Evolutionary conservation across 140 eudicot species (phyloP).

Genomic region (Oenanthe javanica): DNA sequence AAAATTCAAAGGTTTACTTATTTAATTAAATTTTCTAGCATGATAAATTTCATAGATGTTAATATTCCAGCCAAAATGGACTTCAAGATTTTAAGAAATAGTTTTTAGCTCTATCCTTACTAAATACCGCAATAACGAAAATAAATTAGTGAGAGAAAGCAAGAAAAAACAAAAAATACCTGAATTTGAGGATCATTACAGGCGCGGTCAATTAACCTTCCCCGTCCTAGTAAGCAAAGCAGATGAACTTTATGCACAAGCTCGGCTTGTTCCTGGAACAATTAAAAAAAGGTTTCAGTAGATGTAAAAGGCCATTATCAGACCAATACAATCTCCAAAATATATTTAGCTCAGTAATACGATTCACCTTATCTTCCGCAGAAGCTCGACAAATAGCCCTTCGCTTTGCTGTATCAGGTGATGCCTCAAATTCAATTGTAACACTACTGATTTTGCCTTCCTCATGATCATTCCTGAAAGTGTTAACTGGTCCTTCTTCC

Average conservation of each 20-base stretch:
- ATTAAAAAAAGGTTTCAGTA: neutral
- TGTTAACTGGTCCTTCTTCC: slow-evolving; percentile 70
- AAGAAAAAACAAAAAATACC: slow-evolving; percentile 27
- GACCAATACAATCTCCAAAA: neutral
- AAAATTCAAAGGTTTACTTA: neutral
- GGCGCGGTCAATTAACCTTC: slow-evolving; percentile 71
- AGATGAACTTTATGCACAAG: slow-evolving; percentile 81
- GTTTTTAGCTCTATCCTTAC: neutral
- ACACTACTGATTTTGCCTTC: slow-evolving; percentile 31
- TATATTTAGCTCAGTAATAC: neutral
- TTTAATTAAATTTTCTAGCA: neutral
- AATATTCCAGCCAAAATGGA: neutral
- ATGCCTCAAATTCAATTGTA: slow-evolving; percentile 61
- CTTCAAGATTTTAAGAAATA: neutral
- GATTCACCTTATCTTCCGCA: slow-evolving; percentile 75
- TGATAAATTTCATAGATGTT: neutral
- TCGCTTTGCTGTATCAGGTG: slow-evolving; percentile 45
- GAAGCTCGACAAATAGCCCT: slow-evolving; percentile 64
- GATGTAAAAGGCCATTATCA: slow-evolving; percentile 1
- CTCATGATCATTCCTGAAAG: slow-evolving; percentile 14
- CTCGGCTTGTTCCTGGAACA: slow-evolving; percentile 68
- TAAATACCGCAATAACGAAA: neutral
- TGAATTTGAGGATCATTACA: slow-evolving; percentile 85
- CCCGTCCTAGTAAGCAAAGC: slow-evolving; percentile 85
- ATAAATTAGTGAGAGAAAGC: neutral